phyloP scores from a whole-genome alignment of 441 rosid genomes.

The Populus hybrid region DNA sequence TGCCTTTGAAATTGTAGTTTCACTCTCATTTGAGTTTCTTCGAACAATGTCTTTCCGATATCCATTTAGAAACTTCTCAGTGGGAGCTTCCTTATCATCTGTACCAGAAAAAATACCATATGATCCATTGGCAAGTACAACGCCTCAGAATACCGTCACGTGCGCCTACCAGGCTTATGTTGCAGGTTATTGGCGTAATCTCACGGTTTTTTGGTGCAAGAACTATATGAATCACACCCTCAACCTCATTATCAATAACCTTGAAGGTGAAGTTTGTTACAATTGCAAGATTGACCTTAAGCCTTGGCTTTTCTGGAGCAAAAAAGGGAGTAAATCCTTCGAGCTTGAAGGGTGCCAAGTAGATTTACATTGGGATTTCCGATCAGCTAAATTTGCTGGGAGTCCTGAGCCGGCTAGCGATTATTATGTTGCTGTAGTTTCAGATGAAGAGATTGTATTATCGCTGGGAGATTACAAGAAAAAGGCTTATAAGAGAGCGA shows the following conservation, averaged over 20 bases:
- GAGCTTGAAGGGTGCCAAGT: conserved; percentile 29
- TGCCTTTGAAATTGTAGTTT: not conserved
- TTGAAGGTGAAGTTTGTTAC: conserved; percentile 16
- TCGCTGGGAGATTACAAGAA: conserved; percentile 29
- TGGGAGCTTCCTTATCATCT: conserved; percentile 10
- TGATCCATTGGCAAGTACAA: conserved; percentile 8
- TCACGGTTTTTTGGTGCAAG: conserved; percentile 30
- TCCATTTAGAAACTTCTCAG: conserved; percentile 1
- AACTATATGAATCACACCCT: conserved; percentile 31
- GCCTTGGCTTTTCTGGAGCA: conserved; percentile 38
- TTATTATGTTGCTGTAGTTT: conserved; percentile 28
- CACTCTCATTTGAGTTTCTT: not conserved
- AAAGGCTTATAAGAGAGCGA: conserved; percentile 30
- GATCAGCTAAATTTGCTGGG: conserved; percentile 26
- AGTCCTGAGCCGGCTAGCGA: conserved; percentile 32
- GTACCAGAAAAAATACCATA: conserved; percentile 19
- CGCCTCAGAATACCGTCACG: conserved; percentile 30
- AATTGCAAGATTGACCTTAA: conserved; percentile 31
- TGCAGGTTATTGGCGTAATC: conserved; percentile 23
- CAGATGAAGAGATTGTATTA: conserved; percentile 29
- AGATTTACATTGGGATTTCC: conserved; percentile 33
- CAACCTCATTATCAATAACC: conserved; percentile 25
- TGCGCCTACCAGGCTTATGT: conserved; percentile 24
- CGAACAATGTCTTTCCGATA: conserved; percentile 5
- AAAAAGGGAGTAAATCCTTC: conserved; percentile 30